Conservation (phyloP, 768 basidiomycete genomes). For the Boletus subparvulus region DNA sequence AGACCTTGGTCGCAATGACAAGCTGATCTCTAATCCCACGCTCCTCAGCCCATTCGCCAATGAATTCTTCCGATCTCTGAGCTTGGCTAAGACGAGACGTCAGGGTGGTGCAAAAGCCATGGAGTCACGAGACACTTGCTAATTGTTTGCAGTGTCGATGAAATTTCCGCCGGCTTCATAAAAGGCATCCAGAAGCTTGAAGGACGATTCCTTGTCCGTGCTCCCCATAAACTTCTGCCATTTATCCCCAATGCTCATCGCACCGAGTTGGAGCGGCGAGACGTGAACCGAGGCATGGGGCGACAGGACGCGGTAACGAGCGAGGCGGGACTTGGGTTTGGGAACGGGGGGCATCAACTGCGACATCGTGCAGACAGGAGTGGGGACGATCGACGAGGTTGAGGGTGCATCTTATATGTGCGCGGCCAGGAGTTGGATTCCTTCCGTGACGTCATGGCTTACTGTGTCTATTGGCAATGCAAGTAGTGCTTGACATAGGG, state of each 20-base stretch:
- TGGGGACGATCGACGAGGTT: neutral
- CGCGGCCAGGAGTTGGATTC: neutral
- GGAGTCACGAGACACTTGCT: slow-evolving; percentile 25
- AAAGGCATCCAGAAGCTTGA: slow-evolving; percentile 48
- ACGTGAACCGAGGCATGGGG: slow-evolving; percentile 45
- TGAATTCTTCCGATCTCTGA: slow-evolving; percentile 50
- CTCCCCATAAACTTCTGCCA: slow-evolving; percentile 36
- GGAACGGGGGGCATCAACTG: slow-evolving; percentile 16
- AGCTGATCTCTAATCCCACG: slow-evolving; percentile 46
- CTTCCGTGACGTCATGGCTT: neutral
- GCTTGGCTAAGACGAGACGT: slow-evolving; percentile 40
- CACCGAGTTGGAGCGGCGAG: slow-evolving; percentile 48
- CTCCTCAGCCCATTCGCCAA: slow-evolving; percentile 52
- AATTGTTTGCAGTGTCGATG: slow-evolving; percentile 50
- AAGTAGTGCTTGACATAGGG: neutral
- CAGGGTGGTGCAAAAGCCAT: neutral
- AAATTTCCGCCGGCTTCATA: slow-evolving; percentile 48
- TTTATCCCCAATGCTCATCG: slow-evolving; percentile 45
- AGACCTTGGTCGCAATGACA: slow-evolving; percentile 47
- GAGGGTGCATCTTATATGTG: neutral
- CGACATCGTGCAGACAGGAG: slow-evolving; percentile 1
- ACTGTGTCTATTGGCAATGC: neutral
- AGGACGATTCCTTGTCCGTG: slow-evolving; percentile 42
- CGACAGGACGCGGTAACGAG: slow-evolving; percentile 39
- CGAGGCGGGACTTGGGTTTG: slow-evolving; percentile 33